A percentile compares a stretch with the other conserved stretches of the same genome.
Conservation (phyloP, 2,329 filamentous ascomycete genomes). For the Venturia effusa region DNA sequence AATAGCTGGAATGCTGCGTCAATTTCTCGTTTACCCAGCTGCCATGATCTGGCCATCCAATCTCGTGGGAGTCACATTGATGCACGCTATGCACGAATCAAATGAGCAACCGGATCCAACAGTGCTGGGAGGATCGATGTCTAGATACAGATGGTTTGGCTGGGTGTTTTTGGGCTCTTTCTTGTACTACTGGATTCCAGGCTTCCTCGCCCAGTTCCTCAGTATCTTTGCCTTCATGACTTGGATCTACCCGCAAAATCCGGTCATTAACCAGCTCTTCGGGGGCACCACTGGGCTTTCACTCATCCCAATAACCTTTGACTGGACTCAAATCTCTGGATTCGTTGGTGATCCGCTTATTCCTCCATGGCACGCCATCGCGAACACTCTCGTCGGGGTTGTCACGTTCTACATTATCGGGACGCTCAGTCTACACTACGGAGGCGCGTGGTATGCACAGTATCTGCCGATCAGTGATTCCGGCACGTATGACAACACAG, state of each 20-base stretch:
- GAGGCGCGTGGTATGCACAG: slow-evolving; percentile 51
- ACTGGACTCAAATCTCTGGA: slow-evolving; percentile 24
- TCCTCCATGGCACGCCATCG: slow-evolving; percentile 12
- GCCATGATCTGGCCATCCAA: slow-evolving; percentile 20
- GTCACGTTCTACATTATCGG: slow-evolving; percentile 34
- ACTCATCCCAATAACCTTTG: slow-evolving; percentile 19
- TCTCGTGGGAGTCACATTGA: slow-evolving; percentile 17
- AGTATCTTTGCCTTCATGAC: slow-evolving; percentile 19
- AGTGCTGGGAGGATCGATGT: slow-evolving; percentile 18
- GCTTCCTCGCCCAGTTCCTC: slow-evolving; percentile 16
- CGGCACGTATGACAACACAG: slow-evolving; percentile 61
- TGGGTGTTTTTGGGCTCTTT: slow-evolving; percentile 17
- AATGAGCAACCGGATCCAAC: slow-evolving; percentile 15
- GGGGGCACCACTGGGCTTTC: slow-evolving; percentile 18
- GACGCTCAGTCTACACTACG: slow-evolving; percentile 52
- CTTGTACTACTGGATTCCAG: slow-evolving; percentile 21
- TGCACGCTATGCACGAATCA: slow-evolving; percentile 20
- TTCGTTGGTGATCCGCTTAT: slow-evolving; percentile 12
- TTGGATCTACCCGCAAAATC: slow-evolving; percentile 20
- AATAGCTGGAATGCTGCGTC: slow-evolving; percentile 17
- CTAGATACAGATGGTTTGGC: slow-evolving; percentile 19
- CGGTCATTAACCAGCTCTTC: slow-evolving; percentile 20
- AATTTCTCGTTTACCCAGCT: slow-evolving; percentile 19
- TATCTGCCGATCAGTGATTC: slow-evolving; percentile 62
- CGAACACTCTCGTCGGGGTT: slow-evolving; percentile 11